A percentile compares a stretch with the other conserved stretches of the same genome.
Conservation (phyloP, 169 alveolate species). For the Eimeria acervulina region DNA sequence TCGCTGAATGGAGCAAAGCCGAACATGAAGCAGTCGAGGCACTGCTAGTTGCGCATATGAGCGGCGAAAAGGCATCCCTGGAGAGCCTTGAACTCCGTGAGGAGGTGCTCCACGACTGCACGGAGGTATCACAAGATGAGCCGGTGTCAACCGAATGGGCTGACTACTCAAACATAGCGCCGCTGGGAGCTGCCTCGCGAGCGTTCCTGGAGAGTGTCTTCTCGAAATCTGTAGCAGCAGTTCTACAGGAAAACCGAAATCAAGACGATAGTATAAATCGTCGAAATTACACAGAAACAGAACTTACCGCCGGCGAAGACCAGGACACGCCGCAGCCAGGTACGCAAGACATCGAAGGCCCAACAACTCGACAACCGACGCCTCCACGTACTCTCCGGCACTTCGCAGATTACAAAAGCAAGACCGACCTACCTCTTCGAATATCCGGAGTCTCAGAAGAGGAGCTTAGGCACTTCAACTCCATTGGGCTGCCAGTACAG, state of each 20-base stretch:
- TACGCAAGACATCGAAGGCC: not conserved
- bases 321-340: not conserved
- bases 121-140: not conserved
- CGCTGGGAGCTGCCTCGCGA: constrained; percentile 77
- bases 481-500: constrained; percentile 69
- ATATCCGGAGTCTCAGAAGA: constrained; percentile 70
- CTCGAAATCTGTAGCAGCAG: constrained; percentile 44
- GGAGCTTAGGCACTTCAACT: constrained; percentile 54
- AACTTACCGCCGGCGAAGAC: not conserved
- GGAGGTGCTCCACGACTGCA: constrained; percentile 37
- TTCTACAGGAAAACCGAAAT: not conserved
- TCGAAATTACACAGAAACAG: not conserved
- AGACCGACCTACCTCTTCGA: constrained; percentile 68
- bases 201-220: constrained; percentile 73
- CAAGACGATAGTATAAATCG: not conserved
- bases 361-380: not conserved
- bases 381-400: constrained; percentile 30
- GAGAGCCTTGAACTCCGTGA: constrained; percentile 72
- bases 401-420: constrained; percentile 52
- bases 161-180: constrained; percentile 65
- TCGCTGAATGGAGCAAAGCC: constrained; percentile 69
- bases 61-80: not conserved
- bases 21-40: constrained; percentile 64
- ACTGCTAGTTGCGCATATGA: constrained; percentile 49
- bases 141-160: constrained; percentile 76